These are phyloP conservation scores for Pseudocohnilembus persalinus DNA, from an alignment of 169 alveolate species.

Conservation along the genomic window DNA sequence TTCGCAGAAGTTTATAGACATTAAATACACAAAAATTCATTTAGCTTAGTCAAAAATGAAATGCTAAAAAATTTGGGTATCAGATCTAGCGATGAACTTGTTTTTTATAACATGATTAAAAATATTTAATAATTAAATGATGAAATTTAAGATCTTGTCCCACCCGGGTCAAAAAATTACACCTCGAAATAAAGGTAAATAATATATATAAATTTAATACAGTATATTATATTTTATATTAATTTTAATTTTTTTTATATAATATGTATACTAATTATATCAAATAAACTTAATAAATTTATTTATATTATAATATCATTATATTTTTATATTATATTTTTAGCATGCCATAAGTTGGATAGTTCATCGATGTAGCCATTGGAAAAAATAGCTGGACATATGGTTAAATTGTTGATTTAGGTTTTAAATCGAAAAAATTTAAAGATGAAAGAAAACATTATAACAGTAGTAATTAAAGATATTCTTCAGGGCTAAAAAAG, in stretches of 20 bases:
- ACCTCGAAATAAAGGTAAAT: too few relatives aligned
- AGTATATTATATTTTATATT: too few relatives aligned
- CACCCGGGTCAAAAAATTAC: too few relatives aligned
- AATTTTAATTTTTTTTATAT: too few relatives aligned
- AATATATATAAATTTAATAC: too few relatives aligned
- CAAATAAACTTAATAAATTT: background rate
- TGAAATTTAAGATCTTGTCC: too few relatives aligned
- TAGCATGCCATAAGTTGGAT: background rate
- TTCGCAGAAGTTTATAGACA: conserved; percentile 24
- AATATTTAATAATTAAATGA: conserved; percentile 11
- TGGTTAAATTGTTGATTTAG: conserved; percentile 3
- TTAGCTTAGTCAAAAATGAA: background rate
- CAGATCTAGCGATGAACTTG: background rate
- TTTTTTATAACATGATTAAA: conserved; percentile 14
- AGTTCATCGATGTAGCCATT: conserved; percentile 24
- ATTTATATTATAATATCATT: background rate
- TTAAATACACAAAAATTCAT: conserved; percentile 7
- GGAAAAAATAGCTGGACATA: conserved; percentile 28
- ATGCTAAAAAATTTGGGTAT: conserved; percentile 17
- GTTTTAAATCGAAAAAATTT: background rate
- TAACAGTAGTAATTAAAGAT: too few relatives aligned
- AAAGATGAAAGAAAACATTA: background rate
- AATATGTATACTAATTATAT: background rate
- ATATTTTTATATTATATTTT: too few relatives aligned
- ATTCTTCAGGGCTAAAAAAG: background rate